A percentile compares a stretch with the other conserved stretches of the same genome.
These are phyloP conservation scores for Periconia sp. DNA, from an alignment of 2,329 filamentous ascomycete genomes.

Conservation along the genomic window DNA sequence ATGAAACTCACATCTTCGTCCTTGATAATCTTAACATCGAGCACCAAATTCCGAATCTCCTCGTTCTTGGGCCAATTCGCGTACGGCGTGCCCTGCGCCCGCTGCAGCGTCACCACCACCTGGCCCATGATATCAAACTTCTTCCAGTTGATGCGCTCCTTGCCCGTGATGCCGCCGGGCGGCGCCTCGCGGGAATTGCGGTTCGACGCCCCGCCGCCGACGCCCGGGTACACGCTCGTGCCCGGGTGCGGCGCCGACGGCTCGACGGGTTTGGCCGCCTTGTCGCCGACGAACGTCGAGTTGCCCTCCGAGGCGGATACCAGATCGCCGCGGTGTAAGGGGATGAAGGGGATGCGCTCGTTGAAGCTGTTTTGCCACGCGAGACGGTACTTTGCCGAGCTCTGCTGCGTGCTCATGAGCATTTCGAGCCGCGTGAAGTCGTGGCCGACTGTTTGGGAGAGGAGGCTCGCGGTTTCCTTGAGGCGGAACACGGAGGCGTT, in stretches of 20 bases:
- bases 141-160: slow-evolving; percentile 87
- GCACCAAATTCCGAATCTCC: slow-evolving; percentile 69
- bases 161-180: slow-evolving; percentile 37
- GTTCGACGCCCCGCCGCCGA: slow-evolving; percentile 24
- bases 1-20: slow-evolving; percentile 81
- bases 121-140: slow-evolving; percentile 98
- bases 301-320: slow-evolving; percentile 93
- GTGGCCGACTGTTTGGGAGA: slow-evolving; percentile 72
- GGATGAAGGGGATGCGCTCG: slow-evolving; percentile 90
- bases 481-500: slow-evolving; percentile 84
- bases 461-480: slow-evolving; percentile 73
- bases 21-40: slow-evolving; percentile 78
- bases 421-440: slow-evolving; percentile 86
- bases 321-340: slow-evolving; percentile 83
- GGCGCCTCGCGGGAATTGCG: slow-evolving; percentile 46
- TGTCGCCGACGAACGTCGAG: slow-evolving; percentile 74
- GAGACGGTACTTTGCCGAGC: slow-evolving; percentile 91
- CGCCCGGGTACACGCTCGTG: slow-evolving; percentile 38
- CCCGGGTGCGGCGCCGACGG: slow-evolving; percentile 37
- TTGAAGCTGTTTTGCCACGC: slow-evolving; percentile 95
- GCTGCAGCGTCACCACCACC: slow-evolving; percentile 85
- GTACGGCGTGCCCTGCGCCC: slow-evolving; percentile 84
- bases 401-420: slow-evolving; percentile 90
- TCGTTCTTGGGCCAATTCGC: slow-evolving; percentile 70
- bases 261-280: slow-evolving; percentile 27